Evolutionary conservation across 148 eudicot genomes (phyloP).

Genomic region (Rhododendron kiyosumense): DNA sequence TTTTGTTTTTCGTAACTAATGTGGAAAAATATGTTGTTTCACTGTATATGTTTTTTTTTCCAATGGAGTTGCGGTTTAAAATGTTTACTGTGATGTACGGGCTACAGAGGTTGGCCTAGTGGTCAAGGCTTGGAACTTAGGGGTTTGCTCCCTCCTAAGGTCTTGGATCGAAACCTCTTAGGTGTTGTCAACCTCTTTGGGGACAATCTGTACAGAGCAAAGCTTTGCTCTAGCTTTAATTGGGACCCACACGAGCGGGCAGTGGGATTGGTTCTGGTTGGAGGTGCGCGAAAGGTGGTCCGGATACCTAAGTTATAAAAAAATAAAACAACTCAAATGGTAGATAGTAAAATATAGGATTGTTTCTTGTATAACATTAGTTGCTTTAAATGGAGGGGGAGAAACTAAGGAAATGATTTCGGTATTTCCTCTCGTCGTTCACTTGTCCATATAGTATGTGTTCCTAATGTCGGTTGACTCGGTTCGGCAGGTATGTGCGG

Average conservation of each 20-base stretch:
- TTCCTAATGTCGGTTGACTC: neutral
- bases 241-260: too few relatives aligned
- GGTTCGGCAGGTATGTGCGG: neutral
- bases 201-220: too few relatives aligned
- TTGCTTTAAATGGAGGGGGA: neutral
- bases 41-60: neutral
- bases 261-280: too few relatives aligned
- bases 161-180: too few relatives aligned
- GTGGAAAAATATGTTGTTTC: neutral
- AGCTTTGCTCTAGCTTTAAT: too few relatives aligned
- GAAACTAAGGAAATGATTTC: neutral
- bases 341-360: neutral
- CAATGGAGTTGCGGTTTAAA: neutral
- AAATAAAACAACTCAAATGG: neutral
- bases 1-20: too few relatives aligned
- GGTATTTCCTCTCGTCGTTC: neutral
- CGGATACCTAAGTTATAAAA: too few relatives aligned
- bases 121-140: too few relatives aligned
- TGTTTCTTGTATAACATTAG: neutral
- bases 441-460: neutral
- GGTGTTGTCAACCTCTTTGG: too few relatives aligned
- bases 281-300: too few relatives aligned
- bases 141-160: too few relatives aligned
- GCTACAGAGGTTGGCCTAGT: neutral
- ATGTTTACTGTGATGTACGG: neutral